phyloP scores from a whole-genome alignment of 805 yeast species.

The Monosporozyma solicola region DNA sequence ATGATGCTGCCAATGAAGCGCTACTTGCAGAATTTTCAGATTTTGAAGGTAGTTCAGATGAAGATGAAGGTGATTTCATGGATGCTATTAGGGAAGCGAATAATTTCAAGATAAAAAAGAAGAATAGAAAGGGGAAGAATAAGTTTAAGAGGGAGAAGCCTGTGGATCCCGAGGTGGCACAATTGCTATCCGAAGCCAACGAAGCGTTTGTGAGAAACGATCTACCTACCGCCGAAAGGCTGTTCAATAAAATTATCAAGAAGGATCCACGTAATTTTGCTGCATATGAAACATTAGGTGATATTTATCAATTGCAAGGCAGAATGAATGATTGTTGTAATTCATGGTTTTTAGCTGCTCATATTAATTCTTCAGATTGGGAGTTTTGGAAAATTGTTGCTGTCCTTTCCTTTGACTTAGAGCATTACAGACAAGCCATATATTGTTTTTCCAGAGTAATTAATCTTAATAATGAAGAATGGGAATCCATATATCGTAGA shows the following conservation, averaged over 20 bases:
- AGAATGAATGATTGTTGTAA: constrained; percentile 63
- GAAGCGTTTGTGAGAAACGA: constrained; percentile 67
- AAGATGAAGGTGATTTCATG: constrained; percentile 39
- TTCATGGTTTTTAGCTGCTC: constrained; percentile 77
- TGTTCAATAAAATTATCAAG: constrained; percentile 62
- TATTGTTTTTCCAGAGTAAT: constrained; percentile 68
- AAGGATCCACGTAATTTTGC: constrained; percentile 68
- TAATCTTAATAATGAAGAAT: constrained; percentile 39
- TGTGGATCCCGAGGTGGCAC: constrained; percentile 64
- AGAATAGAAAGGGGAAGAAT: constrained; percentile 27
- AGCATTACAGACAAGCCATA: constrained; percentile 66
- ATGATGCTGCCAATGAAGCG: constrained; percentile 24
- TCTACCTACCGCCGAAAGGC: constrained; percentile 46
- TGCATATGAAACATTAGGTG: constrained; percentile 85
- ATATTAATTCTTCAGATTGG: constrained; percentile 63
- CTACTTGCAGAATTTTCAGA: constrained; percentile 32
- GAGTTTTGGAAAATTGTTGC: constrained; percentile 75
- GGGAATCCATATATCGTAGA: constrained; percentile 52
- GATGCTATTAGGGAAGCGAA: constrained; percentile 62
- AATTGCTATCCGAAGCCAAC: constrained; percentile 61
- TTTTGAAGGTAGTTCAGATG: constrained; percentile 30
- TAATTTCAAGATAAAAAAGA: constrained; percentile 42
- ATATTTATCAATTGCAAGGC: constrained; percentile 63
- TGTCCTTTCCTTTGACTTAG: constrained; percentile 52
- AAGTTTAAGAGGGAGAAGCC: constrained; percentile 32